phyloP scores from a whole-genome alignment of 2,329 filamentous ascomycete species.

The Lasiodiplodia theobromae region DNA sequence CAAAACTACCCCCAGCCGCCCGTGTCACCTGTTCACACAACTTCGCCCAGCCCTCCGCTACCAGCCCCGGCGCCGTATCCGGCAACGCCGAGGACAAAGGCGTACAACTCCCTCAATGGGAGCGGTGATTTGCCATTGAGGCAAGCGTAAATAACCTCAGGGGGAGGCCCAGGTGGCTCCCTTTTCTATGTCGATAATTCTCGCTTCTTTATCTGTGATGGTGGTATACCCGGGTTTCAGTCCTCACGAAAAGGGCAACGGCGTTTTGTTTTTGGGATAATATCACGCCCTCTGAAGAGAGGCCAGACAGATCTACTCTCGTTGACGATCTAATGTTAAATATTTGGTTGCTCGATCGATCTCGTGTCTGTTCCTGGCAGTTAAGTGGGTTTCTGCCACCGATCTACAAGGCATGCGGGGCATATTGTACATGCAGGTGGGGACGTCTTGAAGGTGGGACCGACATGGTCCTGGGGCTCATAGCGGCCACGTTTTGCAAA shows the following conservation, averaged over 20 bases:
- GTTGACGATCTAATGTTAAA: slow-evolving; percentile 12
- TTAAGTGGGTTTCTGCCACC: neutral
- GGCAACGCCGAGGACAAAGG: slow-evolving; percentile 45
- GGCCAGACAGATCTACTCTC: slow-evolving; percentile 10
- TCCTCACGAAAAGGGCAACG: neutral
- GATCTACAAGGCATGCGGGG: neutral
- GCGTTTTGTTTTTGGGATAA: neutral
- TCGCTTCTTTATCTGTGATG: neutral
- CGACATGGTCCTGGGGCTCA: neutral
- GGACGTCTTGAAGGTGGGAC: neutral
- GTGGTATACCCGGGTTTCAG: slow-evolving; percentile 22
- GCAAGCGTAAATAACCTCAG: neutral
- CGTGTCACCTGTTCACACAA: neutral
- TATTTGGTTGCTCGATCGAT: neutral
- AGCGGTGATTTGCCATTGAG: slow-evolving; percentile 32
- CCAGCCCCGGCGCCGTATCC: slow-evolving; percentile 5
- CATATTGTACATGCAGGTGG: neutral
- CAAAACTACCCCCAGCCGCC: slow-evolving; percentile 33
- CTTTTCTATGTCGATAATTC: slow-evolving; percentile 8
- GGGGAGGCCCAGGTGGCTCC: neutral
- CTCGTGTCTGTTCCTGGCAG: neutral
- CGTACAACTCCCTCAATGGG: slow-evolving; percentile 38
- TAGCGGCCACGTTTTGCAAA: neutral
- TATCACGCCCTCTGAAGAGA: neutral
- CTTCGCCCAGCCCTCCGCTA: neutral